phyloP scores from a whole-genome alignment of 75 land plant species.

The Larix kaempferi region DNA sequence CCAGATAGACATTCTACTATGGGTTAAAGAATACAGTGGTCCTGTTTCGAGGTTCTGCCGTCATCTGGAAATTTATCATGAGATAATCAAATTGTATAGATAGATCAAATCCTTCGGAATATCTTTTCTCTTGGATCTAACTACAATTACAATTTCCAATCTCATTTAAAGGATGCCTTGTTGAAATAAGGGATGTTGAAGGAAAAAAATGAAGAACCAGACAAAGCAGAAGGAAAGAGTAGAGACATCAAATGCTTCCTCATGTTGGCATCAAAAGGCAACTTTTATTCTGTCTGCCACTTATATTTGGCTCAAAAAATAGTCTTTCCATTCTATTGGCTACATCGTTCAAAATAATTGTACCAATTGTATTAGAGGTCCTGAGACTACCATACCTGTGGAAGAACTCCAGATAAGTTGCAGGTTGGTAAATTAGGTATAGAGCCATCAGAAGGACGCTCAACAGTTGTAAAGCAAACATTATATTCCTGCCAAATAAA shows the following conservation, averaged over 20 bases:
- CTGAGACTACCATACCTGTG: slow-evolving; percentile 56
- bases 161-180: not conserved
- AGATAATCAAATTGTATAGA: not conserved
- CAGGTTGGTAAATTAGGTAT: slow-evolving; percentile 64
- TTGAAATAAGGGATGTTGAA: not conserved
- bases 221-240: too few species aligned
- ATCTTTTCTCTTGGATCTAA: not conserved
- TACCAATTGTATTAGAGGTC: not conserved
- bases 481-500: slow-evolving; percentile 78
- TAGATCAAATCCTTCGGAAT: not conserved
- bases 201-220: too few species aligned
- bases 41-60: not conserved
- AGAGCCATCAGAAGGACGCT: slow-evolving; percentile 67
- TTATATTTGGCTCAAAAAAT: not conserved
- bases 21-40: not conserved
- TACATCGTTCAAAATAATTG: not conserved
- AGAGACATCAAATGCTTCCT: too few species aligned
- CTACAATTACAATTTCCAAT: not conserved
- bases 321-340: not conserved
- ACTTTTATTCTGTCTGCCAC: too few species aligned
- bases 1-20: too few species aligned
- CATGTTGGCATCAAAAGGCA: too few species aligned
- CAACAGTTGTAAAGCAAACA: slow-evolving; percentile 97
- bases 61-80: not conserved
- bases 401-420: slow-evolving; percentile 71